Evolutionary conservation across 108 stramenopile species (phyloP).

Genomic region (Mayamaea pseudoterrestris): DNA sequence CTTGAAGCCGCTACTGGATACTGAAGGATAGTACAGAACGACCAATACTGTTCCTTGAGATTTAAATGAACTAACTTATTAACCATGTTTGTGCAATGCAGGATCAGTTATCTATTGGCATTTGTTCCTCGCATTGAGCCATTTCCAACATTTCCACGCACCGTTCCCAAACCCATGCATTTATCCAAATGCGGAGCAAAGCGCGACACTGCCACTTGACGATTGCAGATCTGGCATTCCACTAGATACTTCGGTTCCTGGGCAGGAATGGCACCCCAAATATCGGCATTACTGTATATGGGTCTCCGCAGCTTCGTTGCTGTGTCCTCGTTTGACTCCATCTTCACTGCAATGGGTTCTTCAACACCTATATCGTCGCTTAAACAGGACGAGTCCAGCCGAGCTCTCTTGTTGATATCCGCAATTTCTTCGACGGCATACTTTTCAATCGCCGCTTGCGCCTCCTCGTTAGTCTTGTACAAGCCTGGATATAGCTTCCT

Average conservation of each 20-base stretch:
- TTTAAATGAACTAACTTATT: too few species aligned
- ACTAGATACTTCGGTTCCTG: constrained; percentile 16
- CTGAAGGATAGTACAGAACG: too few species aligned
- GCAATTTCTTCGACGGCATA: not conserved
- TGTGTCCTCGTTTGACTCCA: not conserved
- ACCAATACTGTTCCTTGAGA: too few species aligned
- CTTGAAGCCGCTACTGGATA: too few species aligned
- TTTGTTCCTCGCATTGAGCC: too few species aligned
- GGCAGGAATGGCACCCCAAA: constrained; percentile 14
- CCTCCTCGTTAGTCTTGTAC: not conserved
- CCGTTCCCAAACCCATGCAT: constrained; percentile 22
- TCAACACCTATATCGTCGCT: too few species aligned
- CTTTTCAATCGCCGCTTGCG: not conserved
- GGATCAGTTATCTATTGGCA: too few species aligned
- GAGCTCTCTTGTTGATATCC: too few species aligned
- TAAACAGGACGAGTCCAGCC: too few species aligned
- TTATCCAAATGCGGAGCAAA: constrained; percentile 29
- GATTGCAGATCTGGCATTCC: constrained; percentile 14
- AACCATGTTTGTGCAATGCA: too few species aligned
- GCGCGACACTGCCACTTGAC: constrained; percentile 8
- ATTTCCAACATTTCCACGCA: not conserved
- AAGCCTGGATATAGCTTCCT: constrained; percentile 7
- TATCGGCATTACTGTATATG: constrained; percentile 2
- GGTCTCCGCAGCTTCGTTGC: not conserved
- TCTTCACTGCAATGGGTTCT: not conserved